Base-by-base conservation (phyloP, 129 eudicot genomes). In the Saussurea involucrata region DNA sequence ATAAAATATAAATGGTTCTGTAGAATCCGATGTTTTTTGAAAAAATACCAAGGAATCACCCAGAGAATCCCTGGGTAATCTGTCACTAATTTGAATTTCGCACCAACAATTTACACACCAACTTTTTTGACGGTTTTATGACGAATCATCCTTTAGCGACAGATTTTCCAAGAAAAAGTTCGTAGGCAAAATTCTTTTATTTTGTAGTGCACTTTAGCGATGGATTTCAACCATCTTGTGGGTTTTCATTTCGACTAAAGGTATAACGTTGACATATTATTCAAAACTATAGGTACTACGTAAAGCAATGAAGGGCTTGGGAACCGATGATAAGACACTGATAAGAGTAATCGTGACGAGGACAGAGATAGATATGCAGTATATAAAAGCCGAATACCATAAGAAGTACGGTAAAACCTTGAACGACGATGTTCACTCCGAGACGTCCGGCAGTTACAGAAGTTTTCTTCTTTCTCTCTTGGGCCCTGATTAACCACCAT, bases 221-320 rank as follows among this genome's bases (percentile, higher is more conserved):
- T n/a, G n/a, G n/a, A n/a, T n/a, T n/a, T n/a, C n/a, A 15, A 49
- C 58, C 58, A 15, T 49, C 18, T 49, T 17, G 58, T 49, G 58
- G 20, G 22, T 7, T 53, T 53, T 53, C 22, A 44, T 44, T 15
- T 53, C 61, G 22, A 53, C 22, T 17, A 53, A 53, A 17, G 8
- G 21, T 53, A 53, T n/a, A n/a, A 53, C 61, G 61, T 53, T 5
- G 21, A 53, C 6, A n/a, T 5, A 53, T 53, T 17, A 53, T 53
- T 53, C 22, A 53, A 53, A 53, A 53, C 61, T 17, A 53, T 63
- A 94, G 98, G 85, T 87, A 49, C 74, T 94, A 68, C 91, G 67
- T 57, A 87, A 75, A 83, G 87, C 98, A 75, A 94, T 94, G 97
- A 85, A 89, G 80, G 97, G 98, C 31, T 49, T 94, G 83, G 98